Evolutionary conservation across 768 basidiomycete genomes (phyloP).

Genomic region (Boletus rubropictus): DNA sequence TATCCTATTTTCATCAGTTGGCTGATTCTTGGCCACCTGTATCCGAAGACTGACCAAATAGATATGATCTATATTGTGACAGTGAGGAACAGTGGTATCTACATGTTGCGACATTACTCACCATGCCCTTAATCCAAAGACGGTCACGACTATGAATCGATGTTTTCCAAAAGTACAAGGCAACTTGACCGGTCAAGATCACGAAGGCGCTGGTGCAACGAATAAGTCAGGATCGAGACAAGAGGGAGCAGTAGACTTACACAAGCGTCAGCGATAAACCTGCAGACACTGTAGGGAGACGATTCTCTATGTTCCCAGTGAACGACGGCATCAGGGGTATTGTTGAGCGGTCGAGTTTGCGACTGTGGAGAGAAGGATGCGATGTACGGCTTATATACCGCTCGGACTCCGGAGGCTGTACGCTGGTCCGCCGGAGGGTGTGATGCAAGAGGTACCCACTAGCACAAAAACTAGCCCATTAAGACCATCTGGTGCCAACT

Average conservation of each 20-base stretch:
- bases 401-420: not conserved
- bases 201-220: constrained; percentile 10
- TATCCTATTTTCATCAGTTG: constrained; percentile 15
- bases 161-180: constrained; percentile 19
- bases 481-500: too few species aligned
- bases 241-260: constrained; percentile 1
- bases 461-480: too few species aligned
- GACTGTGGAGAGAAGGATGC: not conserved
- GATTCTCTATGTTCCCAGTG: constrained; percentile 4
- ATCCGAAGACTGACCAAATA: constrained; percentile 17
- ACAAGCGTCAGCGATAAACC: constrained; percentile 12
- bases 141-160: constrained; percentile 13
- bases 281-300: constrained; percentile 3
- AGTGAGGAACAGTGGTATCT: not conserved
- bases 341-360: not conserved
- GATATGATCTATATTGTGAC: constrained; percentile 11
- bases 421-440: not conserved
- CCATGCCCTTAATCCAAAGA: constrained; percentile 20
- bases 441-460: too few species aligned
- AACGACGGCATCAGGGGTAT: constrained; percentile 2
- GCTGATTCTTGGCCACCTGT: not conserved
- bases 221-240: not conserved
- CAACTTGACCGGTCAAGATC: constrained; percentile 22
- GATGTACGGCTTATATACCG: constrained; percentile 7
- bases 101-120: constrained; percentile 1